A percentile compares a stretch with the other conserved stretches of the same genome.
Conservation (phyloP, 2,329 filamentous ascomycete genomes). For the Venturiaceae sp. region DNA sequence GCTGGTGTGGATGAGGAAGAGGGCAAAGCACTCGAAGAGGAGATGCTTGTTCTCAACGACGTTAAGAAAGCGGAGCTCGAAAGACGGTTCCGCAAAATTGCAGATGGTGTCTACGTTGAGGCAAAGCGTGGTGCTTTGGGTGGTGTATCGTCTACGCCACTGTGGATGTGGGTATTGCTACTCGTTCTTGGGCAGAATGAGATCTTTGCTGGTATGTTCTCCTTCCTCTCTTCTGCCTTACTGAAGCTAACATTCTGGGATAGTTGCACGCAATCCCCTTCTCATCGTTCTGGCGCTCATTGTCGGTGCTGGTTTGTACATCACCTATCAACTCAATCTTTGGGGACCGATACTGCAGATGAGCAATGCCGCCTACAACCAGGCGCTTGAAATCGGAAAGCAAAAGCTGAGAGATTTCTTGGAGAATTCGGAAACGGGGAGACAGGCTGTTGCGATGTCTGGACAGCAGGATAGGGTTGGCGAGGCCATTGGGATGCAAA, state of each 20-base stretch:
- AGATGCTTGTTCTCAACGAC: slow-evolving; percentile 91
- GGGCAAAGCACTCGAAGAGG: slow-evolving; percentile 87
- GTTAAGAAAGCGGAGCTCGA: slow-evolving; percentile 84
- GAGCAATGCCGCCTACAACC: slow-evolving; percentile 76
- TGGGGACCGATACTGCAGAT: slow-evolving; percentile 95
- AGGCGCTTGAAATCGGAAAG: slow-evolving; percentile 87
- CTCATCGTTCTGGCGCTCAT: slow-evolving; percentile 86
- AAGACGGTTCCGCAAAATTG: slow-evolving; percentile 95
- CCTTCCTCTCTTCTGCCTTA: slow-evolving; percentile 4
- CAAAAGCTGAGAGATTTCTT: slow-evolving; percentile 84
- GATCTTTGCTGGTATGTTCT: slow-evolving; percentile 72
- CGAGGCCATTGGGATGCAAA: slow-evolving; percentile 25
- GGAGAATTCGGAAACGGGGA: slow-evolving; percentile 73
- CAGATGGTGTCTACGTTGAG: slow-evolving; percentile 95
- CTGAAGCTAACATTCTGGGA: slow-evolving; percentile 10
- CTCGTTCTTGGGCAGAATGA: slow-evolving; percentile 98
- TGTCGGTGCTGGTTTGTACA: slow-evolving; percentile 65
- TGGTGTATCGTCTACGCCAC: slow-evolving; percentile 82
- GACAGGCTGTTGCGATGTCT: slow-evolving; percentile 69
- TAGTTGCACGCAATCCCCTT: slow-evolving; percentile 86
- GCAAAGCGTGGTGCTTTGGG: slow-evolving; percentile 95
- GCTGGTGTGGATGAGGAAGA: slow-evolving; percentile 92
- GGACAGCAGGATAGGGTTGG: slow-evolving; percentile 6
- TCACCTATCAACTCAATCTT: slow-evolving; percentile 88
- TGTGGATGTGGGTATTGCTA: slow-evolving; percentile 88